Evolutionary conservation across 2,329 filamentous ascomycete genomes (phyloP).

Genomic region (Hymenotorrendiella dingleyae): DNA sequence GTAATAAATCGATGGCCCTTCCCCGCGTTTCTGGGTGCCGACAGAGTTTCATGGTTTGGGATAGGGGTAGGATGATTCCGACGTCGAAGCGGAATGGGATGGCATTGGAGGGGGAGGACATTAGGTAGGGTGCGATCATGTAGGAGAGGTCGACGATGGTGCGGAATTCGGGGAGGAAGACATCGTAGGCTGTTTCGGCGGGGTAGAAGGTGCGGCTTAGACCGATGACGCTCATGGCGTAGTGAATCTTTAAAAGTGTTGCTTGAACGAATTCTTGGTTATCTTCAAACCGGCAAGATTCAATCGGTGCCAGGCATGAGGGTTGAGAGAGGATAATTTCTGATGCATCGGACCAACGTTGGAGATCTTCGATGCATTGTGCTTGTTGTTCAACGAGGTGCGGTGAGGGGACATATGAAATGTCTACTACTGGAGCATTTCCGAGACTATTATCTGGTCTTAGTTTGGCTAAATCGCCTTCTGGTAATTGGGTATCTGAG

Average conservation of each 20-base stretch:
- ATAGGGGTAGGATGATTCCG: slow-evolving; percentile 11
- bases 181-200: slow-evolving; percentile 10
- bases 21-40: slow-evolving; percentile 3
- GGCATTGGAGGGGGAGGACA: background rate
- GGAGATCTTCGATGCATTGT: too few relatives aligned
- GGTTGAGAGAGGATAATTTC: too few relatives aligned
- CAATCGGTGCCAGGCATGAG: too few relatives aligned
- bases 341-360: too few relatives aligned
- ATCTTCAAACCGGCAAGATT: too few relatives aligned
- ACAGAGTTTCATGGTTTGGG: slow-evolving; percentile 11
- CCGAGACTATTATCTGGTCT: background rate
- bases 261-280: slow-evolving; percentile 6
- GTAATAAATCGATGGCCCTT: slow-evolving; percentile 8
- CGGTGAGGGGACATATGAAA: too few relatives aligned
- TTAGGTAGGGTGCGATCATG: slow-evolving; percentile 4
- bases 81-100: slow-evolving; percentile 10
- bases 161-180: slow-evolving; percentile 6
- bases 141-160: slow-evolving; percentile 4
- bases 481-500: background rate
- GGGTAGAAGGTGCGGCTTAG: slow-evolving; percentile 4
- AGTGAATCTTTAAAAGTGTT: slow-evolving; percentile 7
- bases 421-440: too few relatives aligned
- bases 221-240: slow-evolving; percentile 3
- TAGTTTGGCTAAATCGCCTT: background rate
- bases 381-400: too few relatives aligned